These are phyloP conservation scores for Bisporella sp. DNA, from an alignment of 2,329 filamentous ascomycete species.

Conservation along the genomic window DNA sequence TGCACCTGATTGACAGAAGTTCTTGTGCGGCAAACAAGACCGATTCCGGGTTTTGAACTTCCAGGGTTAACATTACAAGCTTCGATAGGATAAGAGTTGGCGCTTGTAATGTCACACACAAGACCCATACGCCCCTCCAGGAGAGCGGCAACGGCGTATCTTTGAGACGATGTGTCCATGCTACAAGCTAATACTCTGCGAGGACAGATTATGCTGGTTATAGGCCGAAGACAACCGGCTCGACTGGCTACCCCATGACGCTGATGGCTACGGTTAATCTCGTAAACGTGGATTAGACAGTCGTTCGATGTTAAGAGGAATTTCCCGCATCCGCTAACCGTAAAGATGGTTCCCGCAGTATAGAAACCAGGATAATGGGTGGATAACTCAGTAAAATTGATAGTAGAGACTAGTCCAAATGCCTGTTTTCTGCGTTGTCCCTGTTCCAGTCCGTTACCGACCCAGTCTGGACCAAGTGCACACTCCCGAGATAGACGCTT, in stretches of 20 bases:
- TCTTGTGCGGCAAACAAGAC: too few species aligned
- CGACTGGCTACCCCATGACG: neutral
- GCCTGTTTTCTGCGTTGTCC: conserved; percentile 12
- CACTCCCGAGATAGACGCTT: conserved; percentile 37
- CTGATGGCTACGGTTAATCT: conserved; percentile 20
- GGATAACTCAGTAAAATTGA: conserved; percentile 32
- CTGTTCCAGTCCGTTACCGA: conserved; percentile 19
- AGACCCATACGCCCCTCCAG: conserved; percentile 54
- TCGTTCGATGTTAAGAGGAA: conserved; percentile 50
- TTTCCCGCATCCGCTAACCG: conserved; percentile 48
- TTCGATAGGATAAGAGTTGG: neutral
- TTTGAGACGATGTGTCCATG: conserved; percentile 53
- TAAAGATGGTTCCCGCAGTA: conserved; percentile 22
- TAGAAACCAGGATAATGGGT: conserved; percentile 16
- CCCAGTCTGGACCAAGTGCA: conserved; percentile 26
- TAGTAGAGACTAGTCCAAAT: conserved; percentile 28
- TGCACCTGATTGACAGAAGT: neutral
- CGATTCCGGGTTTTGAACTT: too few species aligned
- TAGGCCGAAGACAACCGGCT: conserved; percentile 32
- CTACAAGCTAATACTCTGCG: conserved; percentile 49
- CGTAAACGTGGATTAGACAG: conserved; percentile 49
- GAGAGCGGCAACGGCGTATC: conserved; percentile 49
- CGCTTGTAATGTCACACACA: conserved; percentile 44
- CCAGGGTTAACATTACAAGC: too few species aligned
- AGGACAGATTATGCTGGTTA: conserved; percentile 50